Evolutionary conservation across 805 yeast species (phyloP), one percentile per base, ranked within the genome.

Genomic region (Blastobotrys parvus): DNA sequence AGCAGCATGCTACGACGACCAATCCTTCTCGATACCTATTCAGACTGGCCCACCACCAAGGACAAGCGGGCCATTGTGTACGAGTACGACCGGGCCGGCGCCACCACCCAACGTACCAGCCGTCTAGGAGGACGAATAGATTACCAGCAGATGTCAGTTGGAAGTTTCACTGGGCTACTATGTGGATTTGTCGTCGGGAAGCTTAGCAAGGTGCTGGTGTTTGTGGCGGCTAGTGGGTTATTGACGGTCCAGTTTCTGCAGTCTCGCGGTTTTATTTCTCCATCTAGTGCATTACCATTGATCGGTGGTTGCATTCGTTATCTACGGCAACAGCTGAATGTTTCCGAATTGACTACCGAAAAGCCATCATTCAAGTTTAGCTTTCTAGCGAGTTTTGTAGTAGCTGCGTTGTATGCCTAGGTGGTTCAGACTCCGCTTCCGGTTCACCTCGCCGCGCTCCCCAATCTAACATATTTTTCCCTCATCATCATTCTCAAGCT

Each of bases 181-280:
- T 50, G 73, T 41, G 87, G 87, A 1, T 64, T 75, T 18, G 62
- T 79, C 25, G 69, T 72, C n/a, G 85, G 86, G 16, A 78, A 78
- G 53, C 62, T 80, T 45, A 70, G 77, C 45, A 65, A 74, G 16
- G 66, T 76, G 22, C 62, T 80, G 27, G 77, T 77, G 33, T 65
- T 72, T 22, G 52, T 75, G 33, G 56, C 77, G 1, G 62, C 77
- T n/a, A 64, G 77, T 1, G 55, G 68, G 30, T 67, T 70, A 40
- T 47, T 72, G 47, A 50, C 63, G 7, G 49, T 67, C 11, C 82
- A 77, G 59, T 80, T 75, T 58, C 69, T 80, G 47, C 73, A 76
- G 51, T 64, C 74, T 33, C 61, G 82, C 47, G 75, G 77, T 15
- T 64, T 78, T 35, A 39, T 62, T 19, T 49, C 53, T 15, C 17